Base-by-base conservation (phyloP, 2,329 filamentous ascomycete species). In the Colletotrichum phormii region DNA sequence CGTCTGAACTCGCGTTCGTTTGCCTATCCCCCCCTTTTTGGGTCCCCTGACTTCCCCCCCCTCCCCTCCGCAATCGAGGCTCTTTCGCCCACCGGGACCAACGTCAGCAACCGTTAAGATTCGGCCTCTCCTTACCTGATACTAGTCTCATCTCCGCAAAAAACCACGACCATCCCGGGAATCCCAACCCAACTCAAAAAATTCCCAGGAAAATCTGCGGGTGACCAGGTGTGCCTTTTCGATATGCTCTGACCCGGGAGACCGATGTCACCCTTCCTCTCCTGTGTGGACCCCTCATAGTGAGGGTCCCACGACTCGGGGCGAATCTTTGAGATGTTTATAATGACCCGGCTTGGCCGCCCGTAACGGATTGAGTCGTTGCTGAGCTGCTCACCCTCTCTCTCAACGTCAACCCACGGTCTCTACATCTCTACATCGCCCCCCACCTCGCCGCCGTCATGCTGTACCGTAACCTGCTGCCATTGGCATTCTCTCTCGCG, bases 281-380 rank as follows among this genome's bases (percentile, higher is more conserved):
- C 42, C 26, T 65, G 37, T 24, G 26, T 55, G 13, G 18, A 54
- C 59, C 42, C 53, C 65, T 58, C 24, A 60, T 33, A 15, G 49
- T 51, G 60, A 35, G 55, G 61, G 42, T 42, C 37, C 42, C 22
- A 55, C 29, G 46, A 60, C 29, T 57, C 49, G 54, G 53, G 15
- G 42, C 46, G 59, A 72, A 61, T 60, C 66, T 65, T 70, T 65
- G 13, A 35, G 66, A 67, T 61, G 18, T 65, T 49, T 55, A 64
- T 72, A 57, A 57, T 57, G 15, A 35, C 54, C 66, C 35, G 33
- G 26, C 46, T 61, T 61, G 55, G 70, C 60, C 29, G 46, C 63
- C 55, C 54, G n/a, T n/a, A 22, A 55, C 33, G 24, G 6, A 13
- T 22, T 24, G 35, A 15, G 8, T 33, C 24, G 42, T 6, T 12